Evolutionary conservation across 345 rosid genomes (phyloP).

Genomic region (Euphorbia lathyris): DNA sequence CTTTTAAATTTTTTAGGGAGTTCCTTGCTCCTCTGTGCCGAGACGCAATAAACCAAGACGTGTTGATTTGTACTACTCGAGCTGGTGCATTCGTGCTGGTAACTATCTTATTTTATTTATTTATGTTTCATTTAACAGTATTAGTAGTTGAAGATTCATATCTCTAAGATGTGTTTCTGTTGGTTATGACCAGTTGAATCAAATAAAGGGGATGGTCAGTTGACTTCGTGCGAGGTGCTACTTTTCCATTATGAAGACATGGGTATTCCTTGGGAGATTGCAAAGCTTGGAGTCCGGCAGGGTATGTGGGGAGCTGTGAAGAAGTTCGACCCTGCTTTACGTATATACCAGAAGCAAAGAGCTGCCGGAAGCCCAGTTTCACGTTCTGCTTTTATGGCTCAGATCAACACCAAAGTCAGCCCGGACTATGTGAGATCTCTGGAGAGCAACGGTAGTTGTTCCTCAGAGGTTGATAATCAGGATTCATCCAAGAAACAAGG

Average conservation of each 20-base stretch:
- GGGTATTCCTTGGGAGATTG: conserved; percentile 98
- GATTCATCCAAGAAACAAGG: conserved; percentile 46
- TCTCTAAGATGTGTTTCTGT: conserved; percentile 12
- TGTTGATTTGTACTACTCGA: conserved; percentile 89
- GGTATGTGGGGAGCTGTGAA: conserved; percentile 99
- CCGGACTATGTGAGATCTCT: conserved; percentile 53
- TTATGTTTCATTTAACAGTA: not conserved
- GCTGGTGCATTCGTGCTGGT: conserved; percentile 98
- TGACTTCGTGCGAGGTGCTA: conserved; percentile 82
- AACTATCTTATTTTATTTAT: conserved; percentile 18
- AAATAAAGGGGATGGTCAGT: conserved; percentile 73
- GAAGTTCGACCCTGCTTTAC: conserved; percentile 86
- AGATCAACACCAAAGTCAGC: conserved; percentile 79
- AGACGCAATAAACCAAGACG: conserved; percentile 77
- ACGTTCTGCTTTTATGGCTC: conserved; percentile 70
- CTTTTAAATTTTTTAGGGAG: conserved; percentile 57
- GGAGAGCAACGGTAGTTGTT: conserved; percentile 32
- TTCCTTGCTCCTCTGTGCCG: conserved; percentile 61
- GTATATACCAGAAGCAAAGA: conserved; percentile 61
- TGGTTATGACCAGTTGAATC: conserved; percentile 70
- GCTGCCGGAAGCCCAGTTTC: conserved; percentile 58
- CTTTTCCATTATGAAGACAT: conserved; percentile 95
- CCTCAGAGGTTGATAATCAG: conserved; percentile 29
- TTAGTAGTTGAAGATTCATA: not conserved
- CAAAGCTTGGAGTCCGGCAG: conserved; percentile 86